Conservation (phyloP, 164 flowering plant species). For the Nymphaea thermarum region DNA sequence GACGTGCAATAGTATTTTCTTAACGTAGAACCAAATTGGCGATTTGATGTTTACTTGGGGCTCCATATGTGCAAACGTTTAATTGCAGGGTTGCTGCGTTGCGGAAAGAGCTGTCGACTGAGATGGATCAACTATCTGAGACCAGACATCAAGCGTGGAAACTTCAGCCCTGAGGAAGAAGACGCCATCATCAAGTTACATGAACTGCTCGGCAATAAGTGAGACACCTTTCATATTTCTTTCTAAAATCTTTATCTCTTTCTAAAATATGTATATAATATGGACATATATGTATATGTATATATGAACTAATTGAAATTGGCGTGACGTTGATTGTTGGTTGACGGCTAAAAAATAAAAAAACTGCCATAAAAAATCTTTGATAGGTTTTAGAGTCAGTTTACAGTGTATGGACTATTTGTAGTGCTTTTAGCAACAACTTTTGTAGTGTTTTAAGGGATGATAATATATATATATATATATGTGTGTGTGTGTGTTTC, state of each 20-base stretch:
- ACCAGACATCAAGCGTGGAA: constrained; percentile 35
- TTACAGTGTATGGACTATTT: no score
- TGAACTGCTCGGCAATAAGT: constrained; percentile 37
- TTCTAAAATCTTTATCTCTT: no score
- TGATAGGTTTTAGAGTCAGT: neutral
- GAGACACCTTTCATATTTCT: neutral
- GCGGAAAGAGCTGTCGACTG: constrained; percentile 47
- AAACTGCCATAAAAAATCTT: neutral
- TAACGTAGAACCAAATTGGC: neutral
- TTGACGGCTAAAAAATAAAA: neutral
- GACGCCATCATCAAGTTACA: constrained; percentile 36
- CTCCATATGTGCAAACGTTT: neutral
- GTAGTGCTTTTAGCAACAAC: no score
- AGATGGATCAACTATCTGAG: constrained; percentile 35
- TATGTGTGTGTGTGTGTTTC: no score
- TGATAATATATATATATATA: no score
- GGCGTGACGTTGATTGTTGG: no score
- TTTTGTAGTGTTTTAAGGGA: no score
- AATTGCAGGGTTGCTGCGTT: constrained; percentile 30
- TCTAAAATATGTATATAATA: neutral
- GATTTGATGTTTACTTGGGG: neutral
- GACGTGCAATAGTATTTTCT: neutral
- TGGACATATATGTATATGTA: no score
- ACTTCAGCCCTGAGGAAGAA: constrained; percentile 34
- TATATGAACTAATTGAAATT: no score